Evolutionary conservation across 352 stramenopile species (phyloP).

Genomic region (Phytophthora fragariaefolia): DNA sequence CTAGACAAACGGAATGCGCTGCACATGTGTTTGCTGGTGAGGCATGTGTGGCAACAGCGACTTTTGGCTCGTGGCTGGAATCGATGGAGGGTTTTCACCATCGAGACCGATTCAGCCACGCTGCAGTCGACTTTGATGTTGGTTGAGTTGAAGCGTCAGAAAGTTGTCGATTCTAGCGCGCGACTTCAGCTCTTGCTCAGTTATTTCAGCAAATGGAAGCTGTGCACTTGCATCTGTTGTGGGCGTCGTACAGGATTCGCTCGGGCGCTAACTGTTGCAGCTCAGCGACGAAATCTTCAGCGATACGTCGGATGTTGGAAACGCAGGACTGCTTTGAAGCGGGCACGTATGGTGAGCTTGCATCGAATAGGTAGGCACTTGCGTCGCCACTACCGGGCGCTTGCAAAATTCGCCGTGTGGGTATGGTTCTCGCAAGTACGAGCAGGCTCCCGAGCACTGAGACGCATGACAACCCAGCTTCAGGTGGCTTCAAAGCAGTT

Average conservation of each 20-base stretch:
- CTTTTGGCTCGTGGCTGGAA: slow-evolving; percentile 10
- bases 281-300: slow-evolving; percentile 4
- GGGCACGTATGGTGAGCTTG: slow-evolving; percentile 14
- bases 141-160: slow-evolving; percentile 8
- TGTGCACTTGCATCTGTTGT: slow-evolving; percentile 7
- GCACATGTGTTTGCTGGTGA: slow-evolving; percentile 5
- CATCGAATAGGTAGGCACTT: slow-evolving; percentile 31
- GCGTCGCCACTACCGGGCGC: slow-evolving; percentile 25
- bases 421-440: slow-evolving; percentile 51
- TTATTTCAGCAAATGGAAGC: slow-evolving; percentile 31
- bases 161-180: neutral
- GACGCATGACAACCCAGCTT: slow-evolving; percentile 10
- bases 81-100: slow-evolving; percentile 18
- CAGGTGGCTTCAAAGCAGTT: slow-evolving; percentile 26
- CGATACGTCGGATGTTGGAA: slow-evolving; percentile 26
- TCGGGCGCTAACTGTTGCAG: slow-evolving; percentile 1
- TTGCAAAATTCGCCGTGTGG: slow-evolving; percentile 50
- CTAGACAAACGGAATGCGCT: slow-evolving; percentile 18
- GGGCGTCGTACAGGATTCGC: slow-evolving; percentile 2
- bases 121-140: slow-evolving; percentile 19
- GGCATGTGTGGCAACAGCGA: slow-evolving; percentile 14
- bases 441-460: slow-evolving; percentile 28
- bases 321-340: neutral
- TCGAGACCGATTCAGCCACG: slow-evolving; percentile 6
- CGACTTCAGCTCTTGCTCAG: slow-evolving; percentile 8